Evolutionary conservation across 1,284 basidiomycete genomes (phyloP), one percentile per base, ranked within the genome.

Genomic region (Ganoderma resinaceum): DNA sequence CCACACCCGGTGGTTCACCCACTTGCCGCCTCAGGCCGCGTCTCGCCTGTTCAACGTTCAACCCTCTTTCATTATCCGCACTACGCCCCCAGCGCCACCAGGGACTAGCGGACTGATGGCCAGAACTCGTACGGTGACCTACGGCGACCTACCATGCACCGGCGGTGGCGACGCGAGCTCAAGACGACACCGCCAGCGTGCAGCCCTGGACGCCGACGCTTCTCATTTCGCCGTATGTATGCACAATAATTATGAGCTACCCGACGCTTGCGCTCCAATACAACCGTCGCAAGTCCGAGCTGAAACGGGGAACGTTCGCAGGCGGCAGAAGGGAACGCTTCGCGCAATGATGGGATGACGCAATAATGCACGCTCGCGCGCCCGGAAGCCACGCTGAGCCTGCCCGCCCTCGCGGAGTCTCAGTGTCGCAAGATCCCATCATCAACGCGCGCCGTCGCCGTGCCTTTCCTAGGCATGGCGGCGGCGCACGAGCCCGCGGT

Each of bases 381-480:
- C 43, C 20, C n/a, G 14, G 43, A 20, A 7, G 18, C 42, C 43
- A 23, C 43, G 43, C 43, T n/a, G n/a, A n/a, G n/a, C n/a, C n/a
- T 46, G 43, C 43, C 43, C 20, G 43, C 43, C 43, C 43, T n/a
- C 20, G 43, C n/a, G 43, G 43, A 46, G 43, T 46, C 43, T 43
- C 42, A n/a, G 42, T 43, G n/a, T 46, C 43, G n/a, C 43, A n/a
- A n/a, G 43, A 46, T n/a, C 43, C n/a, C 11, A 9, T 9, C 35
- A 38, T 38, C 31, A 7, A 31, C 55, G 55, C 55, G 16, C 53
- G 53, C 7, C 31, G 53, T 14, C 31, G 53, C 11, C 18, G 53
- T 55, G 53, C 53, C 53, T 55, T 55, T 55, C 16, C 53, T 18
- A 31, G 31, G 29, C 53, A 55, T 33, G 53, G 46, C 46, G 46